These are phyloP conservation scores for Cladobotryum protrusum DNA, from an alignment of 2,329 filamentous ascomycete genomes.

Conservation along the genomic window DNA sequence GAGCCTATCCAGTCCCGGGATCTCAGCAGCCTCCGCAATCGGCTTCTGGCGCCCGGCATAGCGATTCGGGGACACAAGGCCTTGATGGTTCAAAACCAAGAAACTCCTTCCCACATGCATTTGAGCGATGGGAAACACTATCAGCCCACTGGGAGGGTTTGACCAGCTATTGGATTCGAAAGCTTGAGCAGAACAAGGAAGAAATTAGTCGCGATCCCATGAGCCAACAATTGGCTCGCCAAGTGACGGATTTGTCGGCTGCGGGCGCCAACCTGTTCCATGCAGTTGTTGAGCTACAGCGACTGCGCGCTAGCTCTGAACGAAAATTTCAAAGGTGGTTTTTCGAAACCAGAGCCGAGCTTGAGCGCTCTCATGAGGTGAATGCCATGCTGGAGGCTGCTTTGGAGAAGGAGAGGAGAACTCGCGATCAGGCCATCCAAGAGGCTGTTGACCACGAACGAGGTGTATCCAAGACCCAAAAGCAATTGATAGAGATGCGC, in stretches of 20 bases:
- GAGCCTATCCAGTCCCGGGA: constrained; percentile 10
- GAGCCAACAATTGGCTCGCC: constrained; percentile 80
- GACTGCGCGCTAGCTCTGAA: constrained; percentile 88
- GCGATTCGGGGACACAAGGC: constrained; percentile 16
- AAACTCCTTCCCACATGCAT: constrained; percentile 88
- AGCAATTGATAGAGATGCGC: constrained; percentile 80
- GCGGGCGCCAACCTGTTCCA: constrained; percentile 97
- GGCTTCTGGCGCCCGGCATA: constrained; percentile 13
- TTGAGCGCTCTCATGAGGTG: constrained; percentile 77
- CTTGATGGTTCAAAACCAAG: constrained; percentile 36
- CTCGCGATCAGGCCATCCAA: constrained; percentile 59
- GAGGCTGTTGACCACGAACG: constrained; percentile 61
- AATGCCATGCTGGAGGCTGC: constrained; percentile 72
- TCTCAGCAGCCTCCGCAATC: constrained; percentile 15
- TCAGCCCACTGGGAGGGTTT: constrained; percentile 98
- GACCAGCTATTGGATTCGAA: constrained; percentile 94
- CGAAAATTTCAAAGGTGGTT: constrained; percentile 99
- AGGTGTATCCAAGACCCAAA: constrained; percentile 69
- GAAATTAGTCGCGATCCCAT: constrained; percentile 78
- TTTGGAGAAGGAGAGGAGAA: constrained; percentile 67
- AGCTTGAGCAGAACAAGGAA: constrained; percentile 82
- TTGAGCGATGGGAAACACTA: constrained; percentile 93
- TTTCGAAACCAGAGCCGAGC: constrained; percentile 84
- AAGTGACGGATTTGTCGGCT: constrained; percentile 95
- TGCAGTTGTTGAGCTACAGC: constrained; percentile 91